Evolutionary conservation across 148 eudicot genomes (phyloP).

Genomic region (Polygonum aviculare): DNA sequence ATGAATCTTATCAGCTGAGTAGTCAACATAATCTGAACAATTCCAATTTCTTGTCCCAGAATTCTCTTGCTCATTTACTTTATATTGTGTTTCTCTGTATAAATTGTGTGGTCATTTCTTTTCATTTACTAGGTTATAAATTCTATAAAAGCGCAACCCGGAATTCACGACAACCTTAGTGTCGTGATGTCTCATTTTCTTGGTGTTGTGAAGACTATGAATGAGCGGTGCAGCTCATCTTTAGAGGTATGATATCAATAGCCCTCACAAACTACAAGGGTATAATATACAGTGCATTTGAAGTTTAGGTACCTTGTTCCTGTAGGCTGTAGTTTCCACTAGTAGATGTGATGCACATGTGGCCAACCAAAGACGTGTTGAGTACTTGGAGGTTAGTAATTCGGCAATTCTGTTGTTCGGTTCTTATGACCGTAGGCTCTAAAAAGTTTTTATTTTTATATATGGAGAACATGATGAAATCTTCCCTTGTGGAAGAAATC

Average conservation of each 20-base stretch:
- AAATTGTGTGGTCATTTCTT: neutral
- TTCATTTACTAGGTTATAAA: constrained; percentile 46
- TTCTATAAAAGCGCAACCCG: constrained; percentile 69
- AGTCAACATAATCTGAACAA: neutral
- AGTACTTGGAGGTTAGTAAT: constrained; percentile 62
- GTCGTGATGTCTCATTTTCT: constrained; percentile 62
- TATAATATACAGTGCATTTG: constrained; percentile 6
- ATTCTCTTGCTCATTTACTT: neutral
- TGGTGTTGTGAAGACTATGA: constrained; percentile 73
- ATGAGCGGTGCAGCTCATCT: constrained; percentile 72
- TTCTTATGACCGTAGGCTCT: neutral
- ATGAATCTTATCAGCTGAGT: neutral
- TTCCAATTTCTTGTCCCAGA: neutral
- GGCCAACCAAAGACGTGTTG: constrained; percentile 28
- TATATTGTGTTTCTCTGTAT: neutral
- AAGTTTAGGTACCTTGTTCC: constrained; percentile 12
- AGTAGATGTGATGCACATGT: constrained; percentile 31
- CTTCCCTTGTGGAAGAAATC: neutral
- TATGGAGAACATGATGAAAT: neutral
- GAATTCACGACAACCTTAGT: constrained; percentile 39
- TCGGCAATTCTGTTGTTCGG: neutral
- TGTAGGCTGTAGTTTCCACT: constrained; percentile 53
- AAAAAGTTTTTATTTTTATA: neutral
- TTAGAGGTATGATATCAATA: constrained; percentile 49
- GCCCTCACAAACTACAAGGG: neutral